phyloP scores from a whole-genome alignment of 441 rosid species.

The Mallotus repandus region DNA sequence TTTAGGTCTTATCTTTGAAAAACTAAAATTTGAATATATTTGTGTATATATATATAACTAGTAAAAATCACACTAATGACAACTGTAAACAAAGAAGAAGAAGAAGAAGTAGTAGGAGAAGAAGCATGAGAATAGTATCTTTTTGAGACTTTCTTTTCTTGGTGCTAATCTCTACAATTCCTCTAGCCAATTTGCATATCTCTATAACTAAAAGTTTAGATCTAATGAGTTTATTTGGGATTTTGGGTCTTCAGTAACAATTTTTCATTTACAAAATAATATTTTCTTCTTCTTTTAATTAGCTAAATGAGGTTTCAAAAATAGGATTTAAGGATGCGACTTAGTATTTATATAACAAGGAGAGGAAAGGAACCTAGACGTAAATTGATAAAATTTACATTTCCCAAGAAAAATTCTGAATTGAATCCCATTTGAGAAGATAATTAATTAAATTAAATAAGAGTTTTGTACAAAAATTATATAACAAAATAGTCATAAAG shows the following conservation, averaged over 20 bases:
- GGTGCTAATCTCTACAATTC: constrained; percentile 11
- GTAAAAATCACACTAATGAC: constrained; percentile 19
- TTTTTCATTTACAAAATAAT: background rate
- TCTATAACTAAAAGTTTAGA: constrained; percentile 27
- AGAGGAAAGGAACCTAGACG: too few relatives aligned
- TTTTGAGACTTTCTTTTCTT: background rate
- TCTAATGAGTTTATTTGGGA: constrained; percentile 24
- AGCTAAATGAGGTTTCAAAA: too few relatives aligned
- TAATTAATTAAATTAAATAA: too few relatives aligned
- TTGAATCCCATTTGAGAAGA: too few relatives aligned
- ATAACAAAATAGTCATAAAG: too few relatives aligned
- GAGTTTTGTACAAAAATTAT: too few relatives aligned
- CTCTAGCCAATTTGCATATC: constrained; percentile 7
- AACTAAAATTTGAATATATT: background rate
- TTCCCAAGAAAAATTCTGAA: too few relatives aligned
- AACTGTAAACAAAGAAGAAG: constrained; percentile 8
- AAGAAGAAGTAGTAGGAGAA: background rate
- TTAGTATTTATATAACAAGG: too few relatives aligned
- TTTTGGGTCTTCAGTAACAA: constrained; percentile 12
- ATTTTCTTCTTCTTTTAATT: background rate
- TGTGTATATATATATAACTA: constrained; percentile 5
- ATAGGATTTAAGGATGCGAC: too few relatives aligned
- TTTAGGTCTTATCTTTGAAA: background rate
- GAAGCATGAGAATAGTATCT: too few relatives aligned
- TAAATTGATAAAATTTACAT: too few relatives aligned